Percentiles rank a stretch among this genome's conserved stretches.
These are phyloP conservation scores for Elaeis oleifera DNA, from an alignment of 202 grass and related monocot species.

Conservation along the genomic window DNA sequence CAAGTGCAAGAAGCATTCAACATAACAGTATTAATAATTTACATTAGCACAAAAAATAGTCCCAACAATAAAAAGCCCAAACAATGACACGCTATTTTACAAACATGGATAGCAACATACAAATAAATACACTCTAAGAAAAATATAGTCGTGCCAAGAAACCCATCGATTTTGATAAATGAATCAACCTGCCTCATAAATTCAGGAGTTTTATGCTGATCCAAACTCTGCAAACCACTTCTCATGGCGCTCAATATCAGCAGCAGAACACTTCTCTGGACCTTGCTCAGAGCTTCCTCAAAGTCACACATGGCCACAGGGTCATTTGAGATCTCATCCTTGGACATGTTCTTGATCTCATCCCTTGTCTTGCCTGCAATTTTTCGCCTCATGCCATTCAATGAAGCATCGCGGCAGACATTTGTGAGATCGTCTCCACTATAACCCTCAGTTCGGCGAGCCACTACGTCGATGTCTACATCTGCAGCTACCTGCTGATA, in stretches of 20 bases:
- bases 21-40: no score
- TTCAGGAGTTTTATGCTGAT: conserved; percentile 32
- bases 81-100: no score
- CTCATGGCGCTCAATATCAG: conserved; percentile 89
- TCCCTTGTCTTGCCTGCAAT: conserved; percentile 93
- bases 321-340: conserved; percentile 87
- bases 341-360: conserved; percentile 86
- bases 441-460: conserved; percentile 64
- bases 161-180: no score
- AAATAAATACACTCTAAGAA: no score
- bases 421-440: conserved; percentile 94
- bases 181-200: no score
- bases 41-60: no score
- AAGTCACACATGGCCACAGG: conserved; percentile 90
- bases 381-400: conserved; percentile 93
- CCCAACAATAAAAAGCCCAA: no score
- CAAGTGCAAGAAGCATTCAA: no score
- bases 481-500: conserved; percentile 55
- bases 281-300: conserved; percentile 69
- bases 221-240: conserved; percentile 97
- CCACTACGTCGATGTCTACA: conserved; percentile 78
- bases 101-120: no score
- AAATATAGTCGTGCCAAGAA: no score
- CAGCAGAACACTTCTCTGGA: conserved; percentile 88
- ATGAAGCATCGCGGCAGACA: conserved; percentile 86